Evolutionary conservation across 2,329 filamentous ascomycete genomes (phyloP), one percentile per base, ranked within the genome.

Genomic region (Penicillium sp.): DNA sequence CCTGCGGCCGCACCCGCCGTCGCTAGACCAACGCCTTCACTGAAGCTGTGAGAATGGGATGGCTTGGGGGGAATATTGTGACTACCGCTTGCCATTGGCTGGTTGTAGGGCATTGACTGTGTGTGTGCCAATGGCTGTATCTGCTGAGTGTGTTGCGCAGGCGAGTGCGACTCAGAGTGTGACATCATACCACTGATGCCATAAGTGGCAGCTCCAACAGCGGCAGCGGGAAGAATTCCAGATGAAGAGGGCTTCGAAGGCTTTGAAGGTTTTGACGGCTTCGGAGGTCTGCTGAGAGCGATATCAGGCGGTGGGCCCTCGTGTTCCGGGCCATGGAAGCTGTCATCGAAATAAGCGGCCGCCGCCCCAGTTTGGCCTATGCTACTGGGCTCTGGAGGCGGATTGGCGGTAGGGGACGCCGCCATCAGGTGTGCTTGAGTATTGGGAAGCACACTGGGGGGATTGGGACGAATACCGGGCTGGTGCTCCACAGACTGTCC

Each of bases 401-500:
- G 81, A 38, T 77, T 76, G 25, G 75, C 65, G 8, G 69, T 67
- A 1, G 75, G 65, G 4, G 77, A 76, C 13, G 81, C 77, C 19
- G 80, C 58, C 61, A 77, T 74, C 43, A 84, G 70, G 65, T 83
- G 81, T 22, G 79, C 76, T 53, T 82, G 76, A 35, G 75, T 73
- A 28, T 75, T 76, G 13, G 79, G 73, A 48, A 82, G 77, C 31
- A 82, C 72, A 1, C 75, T 72, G 19, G 79, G 78, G 28, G 71
- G 71, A 13, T 75, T 65, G 6, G 79, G 75, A 36, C 82, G 73
- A 10, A 82, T 72, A n/a, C 82, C 82, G 6, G 82, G 82, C 63
- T 85, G 82, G 11, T 72, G 63, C 9, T 71, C 62, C 2, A 85
- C 81, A 14, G 80, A 83, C 61, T 84, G 71, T 10, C 81, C 82